A percentile compares a stretch with the other conserved stretches of the same genome.
Evolutionary conservation across 2,329 filamentous ascomycete species (phyloP).

Genomic region (Metarhizium robertsii): DNA sequence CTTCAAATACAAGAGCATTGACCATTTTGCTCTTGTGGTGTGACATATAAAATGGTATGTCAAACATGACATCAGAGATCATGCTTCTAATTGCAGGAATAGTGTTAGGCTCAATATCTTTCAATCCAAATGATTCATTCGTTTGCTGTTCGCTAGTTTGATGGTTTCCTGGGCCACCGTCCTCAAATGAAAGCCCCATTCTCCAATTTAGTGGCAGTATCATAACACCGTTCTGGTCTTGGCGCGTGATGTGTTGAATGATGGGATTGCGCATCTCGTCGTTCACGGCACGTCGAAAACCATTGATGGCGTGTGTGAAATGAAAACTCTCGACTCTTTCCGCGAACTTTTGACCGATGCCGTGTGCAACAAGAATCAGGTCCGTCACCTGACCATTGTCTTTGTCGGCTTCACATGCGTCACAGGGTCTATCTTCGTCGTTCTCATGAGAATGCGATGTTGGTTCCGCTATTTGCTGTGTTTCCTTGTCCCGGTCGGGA

Average conservation of each 20-base stretch:
- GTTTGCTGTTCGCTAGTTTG: constrained; percentile 44
- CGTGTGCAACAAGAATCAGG: constrained; percentile 83
- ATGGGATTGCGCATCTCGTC: constrained; percentile 66
- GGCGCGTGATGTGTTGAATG: constrained; percentile 66
- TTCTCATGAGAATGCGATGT: constrained; percentile 15
- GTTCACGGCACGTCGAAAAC: constrained; percentile 78
- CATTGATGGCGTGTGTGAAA: constrained; percentile 93
- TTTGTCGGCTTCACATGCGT: constrained; percentile 54
- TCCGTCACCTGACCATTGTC: constrained; percentile 68
- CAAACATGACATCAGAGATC: constrained; percentile 96
- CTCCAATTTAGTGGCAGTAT: constrained; percentile 92
- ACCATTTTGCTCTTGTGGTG: constrained; percentile 96
- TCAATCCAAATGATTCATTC: constrained; percentile 53
- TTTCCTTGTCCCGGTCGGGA: not conserved
- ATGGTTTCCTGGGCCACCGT: constrained; percentile 54
- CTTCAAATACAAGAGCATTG: constrained; percentile 75
- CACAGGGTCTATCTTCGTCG: constrained; percentile 28
- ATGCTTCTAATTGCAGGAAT: constrained; percentile 89
- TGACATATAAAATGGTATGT: constrained; percentile 96
- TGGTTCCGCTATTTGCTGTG: not conserved
- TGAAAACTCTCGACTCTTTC: constrained; percentile 93
- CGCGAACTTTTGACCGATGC: constrained; percentile 92
- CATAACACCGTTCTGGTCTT: constrained; percentile 84
- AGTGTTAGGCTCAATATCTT: constrained; percentile 85
- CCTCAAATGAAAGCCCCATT: constrained; percentile 77